Conservation (phyloP, 228 moss, liverwort and hornwort genomes). For the Sphagnum fallax region DNA sequence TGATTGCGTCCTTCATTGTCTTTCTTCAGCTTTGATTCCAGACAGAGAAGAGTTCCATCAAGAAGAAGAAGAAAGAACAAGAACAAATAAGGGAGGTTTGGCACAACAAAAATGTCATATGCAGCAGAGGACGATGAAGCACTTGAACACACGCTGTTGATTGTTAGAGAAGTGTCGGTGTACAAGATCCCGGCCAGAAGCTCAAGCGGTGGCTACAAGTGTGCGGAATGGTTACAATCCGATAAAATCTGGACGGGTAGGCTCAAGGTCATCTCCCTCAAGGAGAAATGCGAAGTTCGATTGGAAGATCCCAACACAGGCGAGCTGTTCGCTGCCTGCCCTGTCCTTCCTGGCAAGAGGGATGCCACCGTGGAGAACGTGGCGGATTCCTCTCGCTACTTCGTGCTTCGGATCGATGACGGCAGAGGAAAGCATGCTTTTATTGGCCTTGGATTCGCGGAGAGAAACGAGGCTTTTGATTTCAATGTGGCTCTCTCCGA, state of each 20-base stretch:
- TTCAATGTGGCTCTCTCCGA: conserved; percentile 98
- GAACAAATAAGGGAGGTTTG: too few species aligned
- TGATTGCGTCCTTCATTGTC: too few species aligned
- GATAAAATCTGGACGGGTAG: conserved; percentile 99
- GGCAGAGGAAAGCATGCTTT: conserved; percentile 98
- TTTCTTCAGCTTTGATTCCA: too few species aligned
- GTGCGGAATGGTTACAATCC: conserved; percentile 97
- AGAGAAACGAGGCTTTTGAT: conserved; percentile 97
- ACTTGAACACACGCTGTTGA: conserved; percentile 92
- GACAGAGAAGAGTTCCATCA: too few species aligned
- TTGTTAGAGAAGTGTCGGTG: conserved; percentile 88
- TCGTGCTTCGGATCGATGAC: conserved; percentile 93
- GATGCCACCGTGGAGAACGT: conserved; percentile 90
- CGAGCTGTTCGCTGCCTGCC: conserved; percentile 93
- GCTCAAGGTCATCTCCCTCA: conserved; percentile 77
- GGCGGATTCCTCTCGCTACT: conserved; percentile 92
- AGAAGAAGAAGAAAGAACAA: too few species aligned
- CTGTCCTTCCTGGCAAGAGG: conserved; percentile 86
- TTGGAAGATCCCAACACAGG: conserved; percentile 98
- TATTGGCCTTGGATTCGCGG: conserved; percentile 88
- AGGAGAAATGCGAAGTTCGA: conserved; percentile 89
- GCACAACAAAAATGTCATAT: too few species aligned
- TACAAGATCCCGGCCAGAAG: conserved; percentile 86
- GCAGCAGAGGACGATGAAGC: conserved; percentile 71
- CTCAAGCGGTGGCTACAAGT: conserved; percentile 91